Percentiles rank a stretch among this genome's conserved stretches.
These are phyloP conservation scores for Tylopilus sp. DNA, from an alignment of 768 basidiomycete genomes.

Conservation along the genomic window DNA sequence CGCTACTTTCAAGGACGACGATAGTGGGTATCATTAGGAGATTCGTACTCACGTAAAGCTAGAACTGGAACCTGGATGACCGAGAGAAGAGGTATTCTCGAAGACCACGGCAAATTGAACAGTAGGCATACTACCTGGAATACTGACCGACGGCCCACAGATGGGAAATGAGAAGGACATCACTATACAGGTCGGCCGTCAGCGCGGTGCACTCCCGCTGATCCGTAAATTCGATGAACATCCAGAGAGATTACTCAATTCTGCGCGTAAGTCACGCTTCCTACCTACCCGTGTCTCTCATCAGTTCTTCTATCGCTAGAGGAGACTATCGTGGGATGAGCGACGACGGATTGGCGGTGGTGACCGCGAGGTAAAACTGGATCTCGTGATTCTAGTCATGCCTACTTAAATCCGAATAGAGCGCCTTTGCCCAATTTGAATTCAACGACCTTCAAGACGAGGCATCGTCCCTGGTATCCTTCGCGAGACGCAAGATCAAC, in stretches of 20 bases:
- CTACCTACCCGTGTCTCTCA: background rate
- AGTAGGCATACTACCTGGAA: background rate
- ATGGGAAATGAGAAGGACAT: constrained; percentile 84
- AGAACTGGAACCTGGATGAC: constrained; percentile 78
- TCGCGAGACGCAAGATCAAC: constrained; percentile 84
- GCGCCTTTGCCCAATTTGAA: constrained; percentile 60
- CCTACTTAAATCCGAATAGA: constrained; percentile 16
- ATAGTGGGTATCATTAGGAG: constrained; percentile 53
- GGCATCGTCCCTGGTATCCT: constrained; percentile 61
- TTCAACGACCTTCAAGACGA: constrained; percentile 80
- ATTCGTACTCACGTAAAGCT: background rate
- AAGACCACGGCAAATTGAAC: constrained; percentile 84
- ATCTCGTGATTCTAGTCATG: background rate
- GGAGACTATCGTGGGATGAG: constrained; percentile 60
- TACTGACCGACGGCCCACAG: constrained; percentile 37
- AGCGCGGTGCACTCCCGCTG: constrained; percentile 82
- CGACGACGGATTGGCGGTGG: constrained; percentile 49
- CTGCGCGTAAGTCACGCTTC: constrained; percentile 52
- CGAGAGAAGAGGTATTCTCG: constrained; percentile 59
- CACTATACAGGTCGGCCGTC: constrained; percentile 94
- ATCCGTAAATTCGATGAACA: constrained; percentile 98
- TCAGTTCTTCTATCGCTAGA: constrained; percentile 25
- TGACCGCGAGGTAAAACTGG: constrained; percentile 40
- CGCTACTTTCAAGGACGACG: constrained; percentile 94
- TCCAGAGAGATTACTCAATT: constrained; percentile 82